A percentile compares a stretch with the other conserved stretches of the same genome.
Conservation (phyloP, 1,284 basidiomycete genomes). For the Ustilago esculenta region DNA sequence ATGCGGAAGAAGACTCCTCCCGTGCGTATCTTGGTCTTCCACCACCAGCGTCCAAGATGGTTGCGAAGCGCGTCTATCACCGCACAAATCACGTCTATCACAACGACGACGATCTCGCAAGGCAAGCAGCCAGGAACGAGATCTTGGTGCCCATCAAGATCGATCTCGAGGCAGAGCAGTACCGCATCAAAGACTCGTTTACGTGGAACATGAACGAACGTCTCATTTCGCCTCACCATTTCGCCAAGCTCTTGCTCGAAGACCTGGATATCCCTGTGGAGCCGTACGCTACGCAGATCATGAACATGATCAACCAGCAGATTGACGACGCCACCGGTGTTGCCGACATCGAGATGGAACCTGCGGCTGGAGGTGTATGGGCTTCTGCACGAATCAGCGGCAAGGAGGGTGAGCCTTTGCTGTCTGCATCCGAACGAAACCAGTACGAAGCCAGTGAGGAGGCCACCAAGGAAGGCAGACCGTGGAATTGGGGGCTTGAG, state of each 20-base stretch:
- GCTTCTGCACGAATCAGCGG: constrained; percentile 22
- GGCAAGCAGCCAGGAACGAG: constrained; percentile 69
- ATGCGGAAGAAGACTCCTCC: constrained; percentile 41
- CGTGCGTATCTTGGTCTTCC: constrained; percentile 85
- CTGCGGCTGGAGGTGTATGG: constrained; percentile 41
- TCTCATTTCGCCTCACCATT: constrained; percentile 81
- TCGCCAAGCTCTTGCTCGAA: constrained; percentile 84
- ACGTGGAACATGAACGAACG: constrained; percentile 88
- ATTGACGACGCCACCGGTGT: constrained; percentile 83
- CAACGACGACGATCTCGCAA: constrained; percentile 68
- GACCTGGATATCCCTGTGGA: constrained; percentile 81
- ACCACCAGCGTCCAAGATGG: constrained; percentile 82
- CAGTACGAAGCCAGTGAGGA: constrained; percentile 41
- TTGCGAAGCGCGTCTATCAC: constrained; percentile 69
- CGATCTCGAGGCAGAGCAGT: constrained; percentile 90
- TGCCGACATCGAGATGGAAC: constrained; percentile 50
- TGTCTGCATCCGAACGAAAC: constrained; percentile 8
- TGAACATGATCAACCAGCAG: constrained; percentile 87
- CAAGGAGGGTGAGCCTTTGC: constrained; percentile 20
- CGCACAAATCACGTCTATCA: constrained; percentile 76
- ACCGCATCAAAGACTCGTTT: constrained; percentile 91
- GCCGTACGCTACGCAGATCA: constrained; percentile 79
- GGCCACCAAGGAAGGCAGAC: constrained; percentile 25
- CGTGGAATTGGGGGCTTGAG: constrained; percentile 42
- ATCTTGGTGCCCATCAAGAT: constrained; percentile 89